Base-by-base conservation (phyloP, 2,329 filamentous ascomycete species). In the Sporothrix curviconia region DNA sequence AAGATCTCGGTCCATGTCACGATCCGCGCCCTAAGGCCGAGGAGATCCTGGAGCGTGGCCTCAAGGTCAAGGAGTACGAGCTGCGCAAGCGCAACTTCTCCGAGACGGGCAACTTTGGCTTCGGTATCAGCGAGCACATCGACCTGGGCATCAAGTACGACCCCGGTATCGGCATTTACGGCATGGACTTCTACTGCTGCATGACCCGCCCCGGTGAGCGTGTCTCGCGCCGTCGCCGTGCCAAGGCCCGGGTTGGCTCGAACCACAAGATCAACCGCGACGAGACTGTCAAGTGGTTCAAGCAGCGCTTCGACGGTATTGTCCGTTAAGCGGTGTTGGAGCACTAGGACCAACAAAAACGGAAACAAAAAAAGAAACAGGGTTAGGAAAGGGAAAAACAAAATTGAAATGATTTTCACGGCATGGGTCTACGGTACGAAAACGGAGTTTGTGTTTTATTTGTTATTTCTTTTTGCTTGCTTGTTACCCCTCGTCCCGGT, bases 11-110 rank as follows among this genome's bases (percentile, higher is more conserved):
- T 99, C 69, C 94, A 99, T 84, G 94, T 99, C 75, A 99, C 94
- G 74, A 92, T 99, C 81, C 94, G 94, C 76, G 94, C 74, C 92
- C 94, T 61, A 72, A 84, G 88, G 94, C 94, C 64, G 94, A 99
- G 86, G 94, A 99, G 82, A 99, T 99, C 73, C 88, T 99, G 74
- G 94, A 99, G 90, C 92, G 94, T 85, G 94, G 94, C 76, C 89
- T 99, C 76, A 99, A 99, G 88, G 94, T 99, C 86, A 99, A 99
- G 91, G 94, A 99, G 82, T 99, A 99, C 83, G 94, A 99, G 80
- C 84, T 99, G 72, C 89, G 90, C 81, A 96, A 94, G 86, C 88
- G 89, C 80, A 99, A 99, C 90, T 99, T 99, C 89, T 92, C 87
- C 75, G 90, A 96, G 86, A 97, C 92, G 67, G 94, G 94, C 76